Conservation (phyloP, 148 eudicot genomes). For the Cornus suecica region DNA sequence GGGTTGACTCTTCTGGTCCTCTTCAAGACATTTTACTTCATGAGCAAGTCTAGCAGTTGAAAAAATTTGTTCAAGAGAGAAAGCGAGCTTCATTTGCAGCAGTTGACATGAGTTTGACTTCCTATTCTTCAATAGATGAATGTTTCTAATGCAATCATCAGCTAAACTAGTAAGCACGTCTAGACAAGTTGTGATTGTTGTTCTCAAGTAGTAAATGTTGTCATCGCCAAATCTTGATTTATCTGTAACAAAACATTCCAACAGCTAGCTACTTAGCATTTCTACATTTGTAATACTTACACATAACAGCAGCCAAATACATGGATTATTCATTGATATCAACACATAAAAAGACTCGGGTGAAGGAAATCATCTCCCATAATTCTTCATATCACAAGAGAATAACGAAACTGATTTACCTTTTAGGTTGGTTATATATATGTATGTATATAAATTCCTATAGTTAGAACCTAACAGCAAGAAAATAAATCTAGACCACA, state of each 20-base stretch:
- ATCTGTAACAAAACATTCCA: constrained; percentile 42
- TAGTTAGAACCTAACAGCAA: no score
- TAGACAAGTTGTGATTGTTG: constrained; percentile 56
- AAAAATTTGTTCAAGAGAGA: constrained; percentile 63
- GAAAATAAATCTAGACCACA: no score
- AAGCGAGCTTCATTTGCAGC: constrained; percentile 77
- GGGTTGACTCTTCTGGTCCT: constrained; percentile 34
- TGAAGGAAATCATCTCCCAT: no score
- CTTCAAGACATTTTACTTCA: constrained; percentile 37
- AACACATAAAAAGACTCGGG: no score
- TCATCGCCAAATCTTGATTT: constrained; percentile 39
- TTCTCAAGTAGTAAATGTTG: constrained; percentile 37
- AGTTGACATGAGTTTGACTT: constrained; percentile 48
- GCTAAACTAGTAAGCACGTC: constrained; percentile 40
- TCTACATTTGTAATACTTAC: no score
- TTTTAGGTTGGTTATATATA: no score
- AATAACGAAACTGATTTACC: no score
- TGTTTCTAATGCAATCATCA: constrained; percentile 59
- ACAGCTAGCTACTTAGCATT: constrained; percentile 9
- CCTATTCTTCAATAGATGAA: constrained; percentile 58
- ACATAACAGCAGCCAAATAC: no score
- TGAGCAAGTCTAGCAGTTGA: constrained; percentile 55
- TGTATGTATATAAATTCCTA: no score
- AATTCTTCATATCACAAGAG: no score
- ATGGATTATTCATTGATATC: no score